Base-by-base conservation (phyloP, 2,329 filamentous ascomycete genomes). In the Blumeria hordei region DNA sequence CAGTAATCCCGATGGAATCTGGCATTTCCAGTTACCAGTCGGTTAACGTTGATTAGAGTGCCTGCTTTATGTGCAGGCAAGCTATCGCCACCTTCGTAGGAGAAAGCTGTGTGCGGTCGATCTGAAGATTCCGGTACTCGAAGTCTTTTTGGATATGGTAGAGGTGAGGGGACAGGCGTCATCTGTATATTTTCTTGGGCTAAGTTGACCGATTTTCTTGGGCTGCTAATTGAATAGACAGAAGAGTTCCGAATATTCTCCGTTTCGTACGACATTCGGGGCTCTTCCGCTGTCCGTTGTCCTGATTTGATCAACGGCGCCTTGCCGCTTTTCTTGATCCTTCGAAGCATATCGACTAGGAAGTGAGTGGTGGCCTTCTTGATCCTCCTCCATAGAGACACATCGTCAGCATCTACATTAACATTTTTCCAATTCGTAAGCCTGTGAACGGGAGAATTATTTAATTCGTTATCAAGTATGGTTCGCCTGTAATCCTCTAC, bases 401-500 rank as follows among this genome's bases (percentile, higher is more conserved):
- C 76, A 58, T 86, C 81, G 63, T 95, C 90, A 61, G 88, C 85
- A 41, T 83, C 79, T 12, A 88, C 86, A 62, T 98, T 98, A 62
- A 95, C 88, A 62, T 98, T 98, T 61, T 83, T 76, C 81, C 85
- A 96, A 59, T 88, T 82, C 11, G 87, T 73, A 18, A 98, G 72
- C 57, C 90, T 80, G 68, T 98, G 90, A 9, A 96, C 86, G 0
- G 88, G 85, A 2, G 92, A 92, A 65, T 98, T 96, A 69, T 98
- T 98, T 58, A 98, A 74, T 63, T 94, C 85, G 60, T 82, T 94
- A 66, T 98, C 92, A 45, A 95, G 79, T 44, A 88, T 73, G 0
- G 90, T 96, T 69, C 92, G 77, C 62, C 92, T 78, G 72, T 87
- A 96, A 69, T 98, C 92, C 69, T 98, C 92, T 59, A 96, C 82